Evolutionary conservation across 2,329 filamentous ascomycete genomes (phyloP), one percentile per base, ranked within the genome.

Genomic region (Alternaria brassicae): DNA sequence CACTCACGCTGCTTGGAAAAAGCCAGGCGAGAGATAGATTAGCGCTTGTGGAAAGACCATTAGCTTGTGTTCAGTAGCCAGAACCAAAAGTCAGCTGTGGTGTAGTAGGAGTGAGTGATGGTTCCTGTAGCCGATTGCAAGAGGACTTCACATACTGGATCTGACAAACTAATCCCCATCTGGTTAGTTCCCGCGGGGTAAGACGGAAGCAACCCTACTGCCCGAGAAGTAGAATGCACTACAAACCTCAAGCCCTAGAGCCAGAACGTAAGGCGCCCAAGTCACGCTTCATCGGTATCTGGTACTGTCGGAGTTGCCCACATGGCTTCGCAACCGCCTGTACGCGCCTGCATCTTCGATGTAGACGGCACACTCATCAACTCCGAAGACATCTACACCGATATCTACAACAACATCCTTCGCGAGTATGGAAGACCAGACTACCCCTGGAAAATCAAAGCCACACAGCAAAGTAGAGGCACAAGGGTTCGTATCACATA

Each of bases 261-360:
- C 28, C 44, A 48, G 32, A 23, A 25, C 19, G 17, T 4, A 17
- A 17, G 8, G 13, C 12, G 28, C 8, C 44, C 13, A 19, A 21
- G 12, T 25, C 23, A 47, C 34, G 4, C 12, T 21, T 27, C 7
- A 10, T 32, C 12, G 13, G 28, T n/a, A 15, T 15, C 23, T 9
- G 21, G 34, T 8, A 23, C 2, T 12, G 27, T 19, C 21, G 5
- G 15, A 32, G 5, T 8, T n/a, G n/a, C 27, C 8, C 7, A 25
- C 9, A 58, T 58, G 56, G 37, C 30, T 25, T 40, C 47, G 17
- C 25, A 66, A 6, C 69, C 64, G 2, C 62, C 66, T 34, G 60
- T 75, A 27, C 69, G 74, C 21, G 74, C 74, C 44, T 76, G 71
- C 59, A 76, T 77, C 45, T 77, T 77, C 41, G 74, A 77, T 60